Conservation (phyloP, 352 stramenopile genomes). For the Aphanomyces euteiches region DNA sequence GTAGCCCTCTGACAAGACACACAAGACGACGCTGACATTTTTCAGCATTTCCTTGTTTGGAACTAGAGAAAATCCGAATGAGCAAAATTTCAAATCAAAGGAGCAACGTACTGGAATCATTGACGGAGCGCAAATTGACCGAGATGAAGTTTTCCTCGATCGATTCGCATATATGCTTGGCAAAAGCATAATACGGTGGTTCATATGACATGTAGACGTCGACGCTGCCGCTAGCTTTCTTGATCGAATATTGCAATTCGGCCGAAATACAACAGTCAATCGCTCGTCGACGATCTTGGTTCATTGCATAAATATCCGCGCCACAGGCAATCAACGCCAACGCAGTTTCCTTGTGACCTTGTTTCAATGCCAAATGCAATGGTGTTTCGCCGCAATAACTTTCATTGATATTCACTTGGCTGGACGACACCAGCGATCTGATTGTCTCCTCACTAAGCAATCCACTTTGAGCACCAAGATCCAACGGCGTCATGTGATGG, state of each 20-base stretch:
- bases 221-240: slow-evolving; percentile 48
- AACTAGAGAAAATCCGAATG: slow-evolving; percentile 4
- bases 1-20: slow-evolving; percentile 16
- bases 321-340: slow-evolving; percentile 58
- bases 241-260: slow-evolving; percentile 79
- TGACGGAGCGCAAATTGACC: slow-evolving; percentile 7
- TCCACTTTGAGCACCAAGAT: slow-evolving; percentile 41
- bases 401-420: background rate
- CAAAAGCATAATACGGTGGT: slow-evolving; percentile 14
- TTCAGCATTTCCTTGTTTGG: slow-evolving; percentile 1
- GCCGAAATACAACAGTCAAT: slow-evolving; percentile 85
- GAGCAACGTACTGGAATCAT: background rate
- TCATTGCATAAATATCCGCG: slow-evolving; percentile 61
- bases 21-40: slow-evolving; percentile 18
- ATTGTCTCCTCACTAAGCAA: slow-evolving; percentile 41
- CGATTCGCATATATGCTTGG: slow-evolving; percentile 7
- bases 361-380: slow-evolving; percentile 70
- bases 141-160: slow-evolving; percentile 18
- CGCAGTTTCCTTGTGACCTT: slow-evolving; percentile 57
- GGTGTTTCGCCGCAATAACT: slow-evolving; percentile 62
- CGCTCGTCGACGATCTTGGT: slow-evolving; percentile 67
- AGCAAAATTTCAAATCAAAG: background rate
- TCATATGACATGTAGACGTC: slow-evolving; percentile 25
- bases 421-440: slow-evolving; percentile 47
- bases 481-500: slow-evolving; percentile 59